phyloP scores from a whole-genome alignment of 257 asterid species.

The Petrea volubilis region DNA sequence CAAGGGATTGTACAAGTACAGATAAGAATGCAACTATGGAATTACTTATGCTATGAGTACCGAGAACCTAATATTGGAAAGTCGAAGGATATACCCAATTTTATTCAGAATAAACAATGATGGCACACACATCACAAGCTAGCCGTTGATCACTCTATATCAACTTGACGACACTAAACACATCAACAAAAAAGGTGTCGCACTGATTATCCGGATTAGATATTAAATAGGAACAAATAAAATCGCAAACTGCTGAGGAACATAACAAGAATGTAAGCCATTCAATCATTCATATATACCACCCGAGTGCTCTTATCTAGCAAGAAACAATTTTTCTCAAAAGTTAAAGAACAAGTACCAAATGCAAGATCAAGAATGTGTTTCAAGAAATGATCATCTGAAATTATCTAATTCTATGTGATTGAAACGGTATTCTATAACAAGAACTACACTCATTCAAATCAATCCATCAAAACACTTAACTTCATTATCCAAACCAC shows the following conservation, averaged over 20 bases:
- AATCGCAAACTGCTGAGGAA: neutral
- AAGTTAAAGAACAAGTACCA: no score
- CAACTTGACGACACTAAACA: neutral
- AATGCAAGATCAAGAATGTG: no score
- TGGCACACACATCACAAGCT: neutral
- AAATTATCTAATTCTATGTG: neutral
- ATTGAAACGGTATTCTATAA: neutral
- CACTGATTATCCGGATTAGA: no score
- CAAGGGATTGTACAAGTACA: no score
- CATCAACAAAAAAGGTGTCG: neutral
- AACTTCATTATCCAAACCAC: constrained; percentile 9
- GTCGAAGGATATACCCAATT: no score
- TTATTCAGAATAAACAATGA: no score
- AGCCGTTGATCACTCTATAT: neutral
- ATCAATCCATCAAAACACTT: neutral
- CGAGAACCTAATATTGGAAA: no score
- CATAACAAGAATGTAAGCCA: neutral
- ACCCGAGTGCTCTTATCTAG: no score
- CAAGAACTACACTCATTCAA: neutral
- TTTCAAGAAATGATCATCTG: neutral
- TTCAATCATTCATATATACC: no score
- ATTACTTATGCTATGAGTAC: no score
- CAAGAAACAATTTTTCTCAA: no score
- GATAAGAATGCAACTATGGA: no score
- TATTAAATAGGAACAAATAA: neutral